These are phyloP conservation scores for Colletotrichum tanaceti DNA, from an alignment of 2,329 filamentous ascomycete species.

Conservation along the genomic window DNA sequence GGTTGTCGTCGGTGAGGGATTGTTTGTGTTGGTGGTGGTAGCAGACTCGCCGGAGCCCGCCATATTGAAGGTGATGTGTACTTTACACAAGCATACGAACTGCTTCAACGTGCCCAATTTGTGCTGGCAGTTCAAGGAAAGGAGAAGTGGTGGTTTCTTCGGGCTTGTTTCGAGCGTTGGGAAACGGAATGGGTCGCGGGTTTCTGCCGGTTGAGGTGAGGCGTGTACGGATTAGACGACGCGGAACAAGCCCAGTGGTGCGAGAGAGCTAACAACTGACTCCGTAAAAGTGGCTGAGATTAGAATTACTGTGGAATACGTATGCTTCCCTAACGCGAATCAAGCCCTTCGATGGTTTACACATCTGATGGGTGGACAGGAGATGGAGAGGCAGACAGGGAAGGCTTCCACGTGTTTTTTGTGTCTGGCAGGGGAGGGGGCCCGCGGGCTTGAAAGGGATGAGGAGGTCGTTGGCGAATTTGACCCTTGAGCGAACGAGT, in stretches of 20 bases:
- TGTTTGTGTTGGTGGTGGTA: conserved; percentile 19
- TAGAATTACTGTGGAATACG: conserved; percentile 19
- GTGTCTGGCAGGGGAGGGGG: conserved; percentile 5
- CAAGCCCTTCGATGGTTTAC: neutral
- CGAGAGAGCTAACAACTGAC: conserved; percentile 9
- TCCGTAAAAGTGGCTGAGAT: conserved; percentile 10
- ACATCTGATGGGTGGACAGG: neutral
- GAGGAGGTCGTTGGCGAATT: conserved; percentile 7
- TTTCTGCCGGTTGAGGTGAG: conserved; percentile 18
- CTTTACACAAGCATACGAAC: conserved; percentile 35
- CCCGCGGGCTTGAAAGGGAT: conserved; percentile 13
- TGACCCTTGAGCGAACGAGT: neutral
- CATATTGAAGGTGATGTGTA: conserved; percentile 34
- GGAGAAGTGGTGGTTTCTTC: conserved; percentile 30
- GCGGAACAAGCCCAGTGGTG: conserved; percentile 7
- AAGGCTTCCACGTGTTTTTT: conserved; percentile 20
- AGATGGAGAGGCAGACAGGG: neutral
- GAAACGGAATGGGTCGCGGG: conserved; percentile 25
- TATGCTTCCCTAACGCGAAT: conserved; percentile 1
- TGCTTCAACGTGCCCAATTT: conserved; percentile 12
- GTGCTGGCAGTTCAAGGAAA: conserved; percentile 8
- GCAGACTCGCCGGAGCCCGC: conserved; percentile 37
- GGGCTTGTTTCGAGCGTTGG: conserved; percentile 23
- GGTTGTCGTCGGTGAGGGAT: conserved; percentile 19
- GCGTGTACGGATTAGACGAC: conserved; percentile 9